Percentiles rank a stretch among this genome's conserved stretches.
Conservation (phyloP, 1,139 yeast species). For the Zhuliangozyma blackwelliae region DNA sequence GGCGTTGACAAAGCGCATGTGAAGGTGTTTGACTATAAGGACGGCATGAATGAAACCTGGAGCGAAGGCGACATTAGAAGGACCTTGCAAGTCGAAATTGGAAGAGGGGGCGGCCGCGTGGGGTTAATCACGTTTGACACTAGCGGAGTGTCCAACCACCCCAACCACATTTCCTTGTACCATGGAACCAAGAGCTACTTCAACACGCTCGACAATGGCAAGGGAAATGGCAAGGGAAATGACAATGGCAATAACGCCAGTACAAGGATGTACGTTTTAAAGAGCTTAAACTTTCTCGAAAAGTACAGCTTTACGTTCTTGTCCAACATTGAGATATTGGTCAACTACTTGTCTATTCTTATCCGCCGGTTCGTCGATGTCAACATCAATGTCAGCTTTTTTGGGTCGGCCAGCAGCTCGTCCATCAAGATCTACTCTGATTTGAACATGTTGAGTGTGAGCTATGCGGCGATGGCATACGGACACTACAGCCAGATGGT, state of each 20-base stretch:
- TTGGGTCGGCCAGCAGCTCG: slow-evolving; percentile 18
- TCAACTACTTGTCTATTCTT: slow-evolving; percentile 29
- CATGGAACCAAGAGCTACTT: slow-evolving; percentile 47
- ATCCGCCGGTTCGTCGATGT: slow-evolving; percentile 31
- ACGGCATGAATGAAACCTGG: slow-evolving; percentile 77
- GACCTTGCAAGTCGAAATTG: slow-evolving; percentile 18
- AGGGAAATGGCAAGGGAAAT: too few species aligned
- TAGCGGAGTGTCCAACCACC: slow-evolving; percentile 77
- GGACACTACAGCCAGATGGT: slow-evolving; percentile 91
- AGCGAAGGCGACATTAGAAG: slow-evolving; percentile 37
- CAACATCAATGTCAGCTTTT: slow-evolving; percentile 40
- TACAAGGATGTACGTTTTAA: slow-evolving; percentile 35
- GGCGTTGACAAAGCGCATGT: slow-evolving; percentile 49
- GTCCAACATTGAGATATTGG: slow-evolving; percentile 43
- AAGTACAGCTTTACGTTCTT: slow-evolving; percentile 51
- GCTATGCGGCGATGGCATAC: slow-evolving; percentile 71
- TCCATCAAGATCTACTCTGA: slow-evolving; percentile 46
- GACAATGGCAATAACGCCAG: slow-evolving; percentile 6
- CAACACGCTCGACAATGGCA: slow-evolving; percentile 2
- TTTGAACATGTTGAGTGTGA: slow-evolving; percentile 54
- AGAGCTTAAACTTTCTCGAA: slow-evolving; percentile 42
- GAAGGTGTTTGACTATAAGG: slow-evolving; percentile 53
- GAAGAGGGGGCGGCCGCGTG: slow-evolving; percentile 14
- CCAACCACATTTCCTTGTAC: slow-evolving; percentile 72
- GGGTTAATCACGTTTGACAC: slow-evolving; percentile 77